Conservation (phyloP, 2,329 filamentous ascomycete genomes). For the Epichloe uncinata region DNA sequence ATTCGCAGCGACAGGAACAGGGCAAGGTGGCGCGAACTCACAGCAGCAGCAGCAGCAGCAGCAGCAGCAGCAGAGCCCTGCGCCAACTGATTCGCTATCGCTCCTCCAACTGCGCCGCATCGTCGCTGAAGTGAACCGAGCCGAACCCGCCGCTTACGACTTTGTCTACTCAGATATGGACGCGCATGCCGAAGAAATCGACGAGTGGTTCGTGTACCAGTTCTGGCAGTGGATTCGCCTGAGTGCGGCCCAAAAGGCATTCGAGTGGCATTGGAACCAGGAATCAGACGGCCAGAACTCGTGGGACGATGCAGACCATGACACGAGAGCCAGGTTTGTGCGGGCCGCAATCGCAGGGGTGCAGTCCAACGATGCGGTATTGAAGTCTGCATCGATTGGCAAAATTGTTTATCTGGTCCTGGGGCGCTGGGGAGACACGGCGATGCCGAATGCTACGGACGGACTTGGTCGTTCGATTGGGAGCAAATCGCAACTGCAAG, state of each 20-base stretch:
- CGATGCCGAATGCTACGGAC: constrained; percentile 32
- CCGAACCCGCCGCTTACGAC: constrained; percentile 65
- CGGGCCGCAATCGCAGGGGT: constrained; percentile 32
- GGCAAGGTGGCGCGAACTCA: constrained; percentile 3
- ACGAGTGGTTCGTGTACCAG: constrained; percentile 95
- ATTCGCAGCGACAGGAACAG: constrained; percentile 7
- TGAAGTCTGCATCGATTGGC: constrained; percentile 40
- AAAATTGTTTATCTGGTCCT: constrained; percentile 49
- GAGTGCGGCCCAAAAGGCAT: constrained; percentile 60
- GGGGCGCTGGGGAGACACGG: constrained; percentile 58
- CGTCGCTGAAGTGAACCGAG: constrained; percentile 58
- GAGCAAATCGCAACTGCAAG: constrained; percentile 41
- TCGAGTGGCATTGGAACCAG: constrained; percentile 61
- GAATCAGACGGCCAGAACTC: constrained; percentile 26
- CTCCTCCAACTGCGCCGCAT: constrained; percentile 60
- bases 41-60: constrained; percentile 13
- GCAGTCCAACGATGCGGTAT: constrained; percentile 31
- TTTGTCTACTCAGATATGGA: constrained; percentile 68
- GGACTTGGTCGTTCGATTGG: constrained; percentile 35
- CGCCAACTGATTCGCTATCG: constrained; percentile 56
- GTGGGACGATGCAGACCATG: constrained; percentile 54
- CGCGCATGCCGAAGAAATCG: constrained; percentile 72
- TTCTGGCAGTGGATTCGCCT: constrained; percentile 74
- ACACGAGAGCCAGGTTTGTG: constrained; percentile 44
- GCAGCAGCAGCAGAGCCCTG: constrained; percentile 12